Percentiles rank a stretch among this genome's conserved stretches.
phyloP scores from a whole-genome alignment of 2,329 filamentous ascomycete species.

The Diaporthe citri region DNA sequence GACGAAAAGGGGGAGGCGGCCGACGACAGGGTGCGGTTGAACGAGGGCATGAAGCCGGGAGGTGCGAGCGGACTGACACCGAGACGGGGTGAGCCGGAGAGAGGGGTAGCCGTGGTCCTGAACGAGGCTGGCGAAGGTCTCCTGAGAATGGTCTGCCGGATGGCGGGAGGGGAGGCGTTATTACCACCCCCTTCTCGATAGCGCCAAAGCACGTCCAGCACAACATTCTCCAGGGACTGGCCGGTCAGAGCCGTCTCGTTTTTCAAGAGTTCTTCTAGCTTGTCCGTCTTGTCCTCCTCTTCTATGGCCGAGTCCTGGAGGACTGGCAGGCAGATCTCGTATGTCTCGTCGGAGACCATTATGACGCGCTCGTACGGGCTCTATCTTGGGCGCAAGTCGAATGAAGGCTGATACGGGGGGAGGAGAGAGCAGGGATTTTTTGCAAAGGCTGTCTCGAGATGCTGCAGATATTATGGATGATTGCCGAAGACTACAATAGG shows the following conservation, averaged over 20 bases:
- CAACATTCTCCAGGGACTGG: slow-evolving; percentile 85
- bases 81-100: slow-evolving; percentile 85
- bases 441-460: slow-evolving; percentile 16
- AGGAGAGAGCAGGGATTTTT: neutral
- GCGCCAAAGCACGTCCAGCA: slow-evolving; percentile 92
- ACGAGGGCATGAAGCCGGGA: slow-evolving; percentile 85
- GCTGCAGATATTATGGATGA: slow-evolving; percentile 17
- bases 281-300: slow-evolving; percentile 96
- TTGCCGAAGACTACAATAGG: slow-evolving; percentile 26
- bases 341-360: slow-evolving; percentile 94
- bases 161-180: slow-evolving; percentile 82
- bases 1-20: slow-evolving; percentile 93
- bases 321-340: slow-evolving; percentile 90
- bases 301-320: slow-evolving; percentile 85
- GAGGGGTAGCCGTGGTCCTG: slow-evolving; percentile 85
- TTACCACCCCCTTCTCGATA: slow-evolving; percentile 76
- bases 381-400: slow-evolving; percentile 30
- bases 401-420: neutral
- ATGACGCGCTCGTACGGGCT: slow-evolving; percentile 23
- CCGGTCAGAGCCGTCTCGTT: slow-evolving; percentile 83
- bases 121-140: slow-evolving; percentile 93
- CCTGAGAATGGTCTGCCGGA: slow-evolving; percentile 90
- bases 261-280: slow-evolving; percentile 86
- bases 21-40: slow-evolving; percentile 81
- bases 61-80: slow-evolving; percentile 86